These are phyloP conservation scores for Debaryomyces robertsiae DNA, from an alignment of 1,139 yeast genomes.

Conservation along the genomic window DNA sequence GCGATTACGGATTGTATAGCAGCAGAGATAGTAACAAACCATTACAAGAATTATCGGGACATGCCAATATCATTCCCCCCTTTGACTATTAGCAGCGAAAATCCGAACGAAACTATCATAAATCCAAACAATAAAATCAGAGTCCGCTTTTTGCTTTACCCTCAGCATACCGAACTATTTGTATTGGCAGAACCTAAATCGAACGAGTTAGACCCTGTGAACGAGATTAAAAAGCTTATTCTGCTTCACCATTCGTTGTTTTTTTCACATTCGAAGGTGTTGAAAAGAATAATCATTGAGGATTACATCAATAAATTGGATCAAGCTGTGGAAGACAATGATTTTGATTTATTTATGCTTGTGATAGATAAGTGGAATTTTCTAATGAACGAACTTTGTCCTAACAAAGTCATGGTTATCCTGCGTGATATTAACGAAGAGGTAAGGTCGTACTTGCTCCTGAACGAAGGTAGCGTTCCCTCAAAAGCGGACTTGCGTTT, in stretches of 20 bases:
- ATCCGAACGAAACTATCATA: slow-evolving; percentile 18
- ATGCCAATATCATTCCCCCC: slow-evolving; percentile 45
- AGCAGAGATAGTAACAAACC: slow-evolving; percentile 31
- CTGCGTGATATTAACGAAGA: slow-evolving; percentile 36
- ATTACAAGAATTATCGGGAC: slow-evolving; percentile 34
- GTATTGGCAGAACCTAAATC: slow-evolving; percentile 49
- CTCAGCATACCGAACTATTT: slow-evolving; percentile 44
- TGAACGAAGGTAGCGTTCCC: slow-evolving; percentile 20
- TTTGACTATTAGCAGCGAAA: slow-evolving; percentile 20
- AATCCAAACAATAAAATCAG: slow-evolving; percentile 38
- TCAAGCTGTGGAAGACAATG: slow-evolving; percentile 34
- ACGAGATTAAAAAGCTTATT: slow-evolving; percentile 62
- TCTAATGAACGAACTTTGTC: slow-evolving; percentile 41
- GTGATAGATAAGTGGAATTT: slow-evolving; percentile 47
- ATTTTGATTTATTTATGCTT: slow-evolving; percentile 37
- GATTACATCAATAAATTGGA: slow-evolving; percentile 38
- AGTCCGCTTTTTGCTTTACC: slow-evolving; percentile 42
- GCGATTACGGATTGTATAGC: slow-evolving; percentile 32
- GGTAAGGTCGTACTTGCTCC: slow-evolving; percentile 28
- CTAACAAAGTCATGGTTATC: slow-evolving; percentile 21
- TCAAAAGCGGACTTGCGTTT: slow-evolving; percentile 27
- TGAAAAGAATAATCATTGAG: slow-evolving; percentile 36
- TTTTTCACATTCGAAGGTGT: slow-evolving; percentile 41
- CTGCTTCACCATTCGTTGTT: slow-evolving; percentile 46
- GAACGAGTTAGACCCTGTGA: slow-evolving; percentile 68